Conservation (phyloP, 768 basidiomycete species). For the Naematelia aurantialba region DNA sequence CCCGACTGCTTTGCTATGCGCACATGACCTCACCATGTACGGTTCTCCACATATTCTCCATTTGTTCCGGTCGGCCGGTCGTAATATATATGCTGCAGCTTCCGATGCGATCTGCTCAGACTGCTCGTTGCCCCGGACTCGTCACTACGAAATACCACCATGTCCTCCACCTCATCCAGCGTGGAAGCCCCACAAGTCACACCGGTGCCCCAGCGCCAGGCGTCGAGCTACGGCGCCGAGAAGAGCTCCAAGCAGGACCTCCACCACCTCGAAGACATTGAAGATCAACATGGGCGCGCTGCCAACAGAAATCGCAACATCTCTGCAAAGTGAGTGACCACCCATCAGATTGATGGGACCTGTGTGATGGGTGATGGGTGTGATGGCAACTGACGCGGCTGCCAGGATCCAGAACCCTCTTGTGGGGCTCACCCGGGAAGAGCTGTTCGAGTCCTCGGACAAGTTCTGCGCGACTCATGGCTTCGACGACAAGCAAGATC, state of each 20-base stretch:
- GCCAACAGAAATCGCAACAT: not conserved
- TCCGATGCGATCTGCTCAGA: too few relatives aligned
- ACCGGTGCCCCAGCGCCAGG: not conserved
- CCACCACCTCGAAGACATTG: not conserved
- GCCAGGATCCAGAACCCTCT: conserved; percentile 28
- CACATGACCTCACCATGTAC: too few relatives aligned
- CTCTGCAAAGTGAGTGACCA: not conserved
- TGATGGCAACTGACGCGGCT: not conserved
- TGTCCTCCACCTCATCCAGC: not conserved
- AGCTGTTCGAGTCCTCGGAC: conserved; percentile 17
- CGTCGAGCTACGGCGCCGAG: not conserved
- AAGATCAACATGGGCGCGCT: not conserved
- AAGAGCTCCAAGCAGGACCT: not conserved
- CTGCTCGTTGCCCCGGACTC: too few relatives aligned
- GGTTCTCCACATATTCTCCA: not conserved
- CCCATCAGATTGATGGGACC: too few relatives aligned
- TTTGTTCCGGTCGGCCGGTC: not conserved
- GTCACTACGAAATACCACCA: too few relatives aligned
- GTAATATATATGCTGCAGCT: not conserved
- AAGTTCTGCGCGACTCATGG: conserved; percentile 16
- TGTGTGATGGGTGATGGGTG: not conserved
- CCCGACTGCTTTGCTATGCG: too few relatives aligned
- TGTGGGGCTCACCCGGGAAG: conserved; percentile 23
- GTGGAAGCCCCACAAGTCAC: not conserved
- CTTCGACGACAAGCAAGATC: conserved; percentile 17